phyloP scores from a whole-genome alignment of 805 yeast species.

The Candida vaughaniae region DNA sequence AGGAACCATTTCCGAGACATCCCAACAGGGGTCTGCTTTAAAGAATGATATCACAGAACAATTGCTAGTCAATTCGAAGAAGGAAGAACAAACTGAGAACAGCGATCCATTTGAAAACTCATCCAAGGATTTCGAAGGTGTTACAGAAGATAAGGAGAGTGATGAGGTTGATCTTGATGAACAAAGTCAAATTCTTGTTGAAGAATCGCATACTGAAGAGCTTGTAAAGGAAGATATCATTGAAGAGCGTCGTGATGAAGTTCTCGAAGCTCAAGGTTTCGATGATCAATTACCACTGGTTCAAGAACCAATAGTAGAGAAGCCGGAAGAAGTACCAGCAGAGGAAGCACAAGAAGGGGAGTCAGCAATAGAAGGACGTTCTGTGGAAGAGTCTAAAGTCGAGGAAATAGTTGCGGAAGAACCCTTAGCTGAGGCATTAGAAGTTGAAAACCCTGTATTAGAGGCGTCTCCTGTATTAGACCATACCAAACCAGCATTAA shows the following conservation, averaged over 20 bases:
- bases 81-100: neutral
- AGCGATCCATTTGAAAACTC: neutral
- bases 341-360: too few species aligned
- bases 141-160: conserved; percentile 3
- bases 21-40: conserved; percentile 2
- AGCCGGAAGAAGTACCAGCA: too few species aligned
- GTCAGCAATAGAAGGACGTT: too few species aligned
- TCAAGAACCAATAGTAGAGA: too few species aligned
- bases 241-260: neutral
- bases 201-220: neutral
- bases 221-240: neutral
- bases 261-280: neutral
- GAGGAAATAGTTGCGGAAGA: too few species aligned
- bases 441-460: too few species aligned
- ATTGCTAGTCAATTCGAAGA: conserved; percentile 13
- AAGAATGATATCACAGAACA: conserved; percentile 15
- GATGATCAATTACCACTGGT: too few species aligned
- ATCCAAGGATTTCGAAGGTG: neutral
- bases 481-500: too few species aligned
- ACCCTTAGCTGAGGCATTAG: too few species aligned
- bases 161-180: conserved; percentile 1
- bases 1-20: conserved; percentile 2
- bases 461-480: too few species aligned
- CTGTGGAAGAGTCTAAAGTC: too few species aligned
- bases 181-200: too few species aligned